Evolutionary conservation across 352 stramenopile genomes (phyloP), one percentile per base, ranked within the genome.

Genomic region (Globisporangium yorkense): DNA sequence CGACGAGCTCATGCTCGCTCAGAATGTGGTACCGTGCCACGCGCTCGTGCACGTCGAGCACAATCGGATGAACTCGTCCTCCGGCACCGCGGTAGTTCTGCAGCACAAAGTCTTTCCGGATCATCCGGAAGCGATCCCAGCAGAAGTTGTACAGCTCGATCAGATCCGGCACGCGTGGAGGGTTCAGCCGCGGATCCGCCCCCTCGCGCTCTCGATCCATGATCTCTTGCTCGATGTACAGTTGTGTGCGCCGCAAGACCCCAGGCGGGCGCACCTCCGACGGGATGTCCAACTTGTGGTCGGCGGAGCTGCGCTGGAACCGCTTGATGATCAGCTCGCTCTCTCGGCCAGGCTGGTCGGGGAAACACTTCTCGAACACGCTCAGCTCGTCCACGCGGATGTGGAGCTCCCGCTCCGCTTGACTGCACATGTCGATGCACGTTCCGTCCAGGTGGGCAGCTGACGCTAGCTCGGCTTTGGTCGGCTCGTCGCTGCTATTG

Each of bases 141-240:
- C 97, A 97, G 52, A 98, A 98, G 54, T 98, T 96, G 79, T 98
- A 98, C n/a, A 98, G 72, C 68, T 94, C 86, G 29, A 95, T 91
- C 10, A 80, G 50, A 45, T 94, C 86, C 10, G 86, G 84, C 0
- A 72, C 56, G 31, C 86, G 78, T 45, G 86, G 86, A 9, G 76
- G 70, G 15, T 83, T 75, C 47, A 95, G 89, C 8, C 86, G 86
- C 16, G 74, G 63, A 58, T 95, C 86, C 7, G 70, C 59, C 5
- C 86, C 86, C 40, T 66, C 63, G 16, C 70, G 61, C 29, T 95
- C 86, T 0, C 84, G 66, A 56, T 95, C 86, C 83, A 95, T 94
- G 56, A 95, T 93, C 27, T 84, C 57, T 37, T 89, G 78, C 56
- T 95, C 86, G 51, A 95, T 81, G 54, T 95, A 94, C 24, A 95